phyloP scores from a whole-genome alignment of 2,329 filamentous ascomycete genomes.

The Helotiales sp. region DNA sequence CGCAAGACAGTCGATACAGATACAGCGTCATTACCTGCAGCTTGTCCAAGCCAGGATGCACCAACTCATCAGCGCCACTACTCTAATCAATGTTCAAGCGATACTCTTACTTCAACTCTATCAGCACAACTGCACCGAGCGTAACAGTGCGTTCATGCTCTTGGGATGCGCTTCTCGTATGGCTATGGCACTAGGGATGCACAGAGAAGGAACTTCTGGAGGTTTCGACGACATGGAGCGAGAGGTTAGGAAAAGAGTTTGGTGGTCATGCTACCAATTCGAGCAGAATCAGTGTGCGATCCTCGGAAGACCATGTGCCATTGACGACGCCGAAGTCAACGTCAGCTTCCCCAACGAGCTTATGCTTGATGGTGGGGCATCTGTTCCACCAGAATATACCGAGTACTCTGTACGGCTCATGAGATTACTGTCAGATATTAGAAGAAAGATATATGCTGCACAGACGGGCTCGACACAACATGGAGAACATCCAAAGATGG shows the following conservation, averaged over 20 bases:
- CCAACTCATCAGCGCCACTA: constrained; percentile 39
- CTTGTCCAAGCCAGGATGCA: constrained; percentile 38
- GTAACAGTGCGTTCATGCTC: constrained; percentile 42
- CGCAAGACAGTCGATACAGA: constrained; percentile 31
- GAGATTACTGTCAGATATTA: constrained; percentile 28
- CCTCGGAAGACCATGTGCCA: constrained; percentile 31
- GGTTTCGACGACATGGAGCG: constrained; percentile 36
- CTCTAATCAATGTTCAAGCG: constrained; percentile 43
- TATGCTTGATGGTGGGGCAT: constrained; percentile 29
- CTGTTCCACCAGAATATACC: constrained; percentile 27
- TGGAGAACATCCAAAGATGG: constrained; percentile 23
- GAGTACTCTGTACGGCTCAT: constrained; percentile 28
- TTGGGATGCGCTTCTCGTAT: constrained; percentile 43
- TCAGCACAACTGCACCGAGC: constrained; percentile 43
- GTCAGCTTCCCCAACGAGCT: constrained; percentile 31
- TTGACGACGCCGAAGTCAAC: constrained; percentile 33
- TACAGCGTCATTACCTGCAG: constrained; percentile 36
- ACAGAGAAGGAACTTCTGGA: constrained; percentile 41
- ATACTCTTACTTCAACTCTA: constrained; percentile 43
- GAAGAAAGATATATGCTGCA: constrained; percentile 30
- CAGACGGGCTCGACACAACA: constrained; percentile 20
- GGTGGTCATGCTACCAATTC: constrained; percentile 34
- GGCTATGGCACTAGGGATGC: constrained; percentile 45
- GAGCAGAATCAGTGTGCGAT: constrained; percentile 35
- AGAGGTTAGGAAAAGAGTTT: constrained; percentile 32